A percentile compares a stretch with the other conserved stretches of the same genome.
Conservation (phyloP, 257 asterid genomes). For the Salvia rosmarinus region DNA sequence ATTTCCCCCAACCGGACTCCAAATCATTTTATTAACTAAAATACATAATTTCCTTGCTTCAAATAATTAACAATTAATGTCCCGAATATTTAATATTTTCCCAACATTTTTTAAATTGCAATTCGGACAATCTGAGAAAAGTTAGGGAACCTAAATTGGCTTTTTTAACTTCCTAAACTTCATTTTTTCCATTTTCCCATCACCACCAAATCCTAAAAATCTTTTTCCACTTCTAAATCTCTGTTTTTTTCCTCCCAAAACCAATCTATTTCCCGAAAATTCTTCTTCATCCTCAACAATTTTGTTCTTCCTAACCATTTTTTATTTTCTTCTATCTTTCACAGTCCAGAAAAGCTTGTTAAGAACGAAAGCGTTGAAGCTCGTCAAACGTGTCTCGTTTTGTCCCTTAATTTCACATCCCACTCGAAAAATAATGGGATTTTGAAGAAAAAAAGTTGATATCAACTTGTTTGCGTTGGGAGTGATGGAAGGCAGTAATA, state of each 20-base stretch:
- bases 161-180: constrained; percentile 41
- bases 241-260: constrained; percentile 32
- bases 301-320: background rate
- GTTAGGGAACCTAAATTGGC: constrained; percentile 54
- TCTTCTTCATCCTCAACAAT: constrained; percentile 28
- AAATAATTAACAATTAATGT: constrained; percentile 55
- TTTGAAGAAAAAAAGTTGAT: constrained; percentile 39
- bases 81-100: constrained; percentile 44
- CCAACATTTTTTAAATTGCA: constrained; percentile 34
- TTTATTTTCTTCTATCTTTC: constrained; percentile 35
- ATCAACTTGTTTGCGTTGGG: constrained; percentile 22
- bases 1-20: constrained; percentile 63
- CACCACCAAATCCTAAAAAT: constrained; percentile 40
- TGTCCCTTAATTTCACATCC: background rate
- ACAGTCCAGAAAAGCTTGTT: constrained; percentile 28
- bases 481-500: constrained; percentile 64
- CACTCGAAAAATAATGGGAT: constrained; percentile 33
- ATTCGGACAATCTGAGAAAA: constrained; percentile 64
- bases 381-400: constrained; percentile 38
- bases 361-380: constrained; percentile 38
- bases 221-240: constrained; percentile 37
- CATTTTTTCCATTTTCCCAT: constrained; percentile 50
- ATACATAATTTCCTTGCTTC: constrained; percentile 64
- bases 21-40: constrained; percentile 84
- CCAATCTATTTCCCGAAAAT: constrained; percentile 40